Conservation (phyloP, 1,284 basidiomycete species). For the Apiotrichum akiyoshidainum region DNA sequence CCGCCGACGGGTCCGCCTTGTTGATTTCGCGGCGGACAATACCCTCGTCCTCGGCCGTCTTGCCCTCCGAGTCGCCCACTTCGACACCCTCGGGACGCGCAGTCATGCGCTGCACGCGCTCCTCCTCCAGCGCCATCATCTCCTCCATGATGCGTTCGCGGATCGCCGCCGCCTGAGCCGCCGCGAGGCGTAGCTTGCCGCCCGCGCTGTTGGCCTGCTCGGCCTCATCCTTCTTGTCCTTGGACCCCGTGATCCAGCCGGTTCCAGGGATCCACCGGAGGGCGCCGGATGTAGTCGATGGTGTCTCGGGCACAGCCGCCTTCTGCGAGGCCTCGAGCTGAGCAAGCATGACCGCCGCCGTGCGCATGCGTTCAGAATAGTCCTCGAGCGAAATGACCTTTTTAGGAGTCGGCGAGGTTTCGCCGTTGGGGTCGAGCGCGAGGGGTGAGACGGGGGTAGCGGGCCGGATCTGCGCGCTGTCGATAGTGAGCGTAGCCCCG, state of each 20-base stretch:
- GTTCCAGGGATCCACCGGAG: conserved; percentile 66
- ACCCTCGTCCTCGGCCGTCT: conserved; percentile 79
- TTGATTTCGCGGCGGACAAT: conserved; percentile 91
- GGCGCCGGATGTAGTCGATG: conserved; percentile 31
- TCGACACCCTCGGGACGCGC: conserved; percentile 63
- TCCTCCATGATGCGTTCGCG: conserved; percentile 96
- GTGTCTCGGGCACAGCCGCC: conserved; percentile 51
- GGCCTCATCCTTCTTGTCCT: conserved; percentile 13
- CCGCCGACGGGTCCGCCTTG: conserved; percentile 90
- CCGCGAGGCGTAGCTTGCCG: conserved; percentile 65
- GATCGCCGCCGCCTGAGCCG: conserved; percentile 81
- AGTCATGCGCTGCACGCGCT: conserved; percentile 92
- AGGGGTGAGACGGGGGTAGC: conserved; percentile 1
- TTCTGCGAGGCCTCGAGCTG: conserved; percentile 81
- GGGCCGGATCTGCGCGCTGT: background rate
- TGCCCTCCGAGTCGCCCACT: conserved; percentile 47
- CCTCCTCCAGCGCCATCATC: conserved; percentile 95
- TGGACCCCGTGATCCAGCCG: conserved; percentile 57
- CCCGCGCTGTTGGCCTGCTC: conserved; percentile 23
- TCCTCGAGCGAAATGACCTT: conserved; percentile 69
- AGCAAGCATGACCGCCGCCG: conserved; percentile 96
- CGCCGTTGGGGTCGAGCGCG: conserved; percentile 3
- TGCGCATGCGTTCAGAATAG: conserved; percentile 96
- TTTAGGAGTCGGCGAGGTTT: conserved; percentile 23
- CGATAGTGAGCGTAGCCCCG: background rate